phyloP scores from a whole-genome alignment of 495 filamentous ascomycete species.

The Cercophora newfieldiana region DNA sequence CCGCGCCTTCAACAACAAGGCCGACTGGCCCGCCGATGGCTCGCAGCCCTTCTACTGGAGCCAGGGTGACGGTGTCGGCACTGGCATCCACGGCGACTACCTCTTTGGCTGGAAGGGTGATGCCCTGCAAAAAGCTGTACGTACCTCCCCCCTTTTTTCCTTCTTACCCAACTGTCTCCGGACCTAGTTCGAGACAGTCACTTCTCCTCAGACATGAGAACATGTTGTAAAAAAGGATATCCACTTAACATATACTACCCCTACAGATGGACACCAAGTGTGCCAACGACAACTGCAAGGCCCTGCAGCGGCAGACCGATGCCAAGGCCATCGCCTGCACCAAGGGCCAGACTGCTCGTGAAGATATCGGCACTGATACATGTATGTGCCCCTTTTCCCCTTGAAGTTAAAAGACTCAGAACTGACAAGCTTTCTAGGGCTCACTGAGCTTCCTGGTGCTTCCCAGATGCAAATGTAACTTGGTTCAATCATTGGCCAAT shows the following conservation, averaged over 20 bases:
- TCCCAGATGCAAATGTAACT: no score
- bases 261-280: slow-evolving; percentile 51
- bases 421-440: not conserved
- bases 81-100: slow-evolving; percentile 32
- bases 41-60: slow-evolving; percentile 43
- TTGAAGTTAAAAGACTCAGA: not conserved
- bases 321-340: slow-evolving; percentile 22
- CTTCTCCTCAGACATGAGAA: no score
- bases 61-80: slow-evolving; percentile 27
- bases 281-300: slow-evolving; percentile 37
- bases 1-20: slow-evolving; percentile 45
- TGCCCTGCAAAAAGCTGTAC: slow-evolving; percentile 42
- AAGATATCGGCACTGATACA: slow-evolving; percentile 15
- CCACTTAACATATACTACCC: no score
- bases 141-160: no score
- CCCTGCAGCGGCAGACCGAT: slow-evolving; percentile 17
- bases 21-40: slow-evolving; percentile 45
- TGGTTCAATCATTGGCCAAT: not conserved
- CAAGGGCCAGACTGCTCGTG: slow-evolving; percentile 17
- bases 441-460: not conserved
- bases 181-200: no score
- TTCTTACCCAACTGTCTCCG: no score
- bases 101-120: slow-evolving; percentile 44
- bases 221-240: no score
- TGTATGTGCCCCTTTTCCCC: not conserved